A percentile compares a stretch with the other conserved stretches of the same genome.
Evolutionary conservation across 2,329 filamentous ascomycete species (phyloP).

Genomic region (Fusarium metavorans): DNA sequence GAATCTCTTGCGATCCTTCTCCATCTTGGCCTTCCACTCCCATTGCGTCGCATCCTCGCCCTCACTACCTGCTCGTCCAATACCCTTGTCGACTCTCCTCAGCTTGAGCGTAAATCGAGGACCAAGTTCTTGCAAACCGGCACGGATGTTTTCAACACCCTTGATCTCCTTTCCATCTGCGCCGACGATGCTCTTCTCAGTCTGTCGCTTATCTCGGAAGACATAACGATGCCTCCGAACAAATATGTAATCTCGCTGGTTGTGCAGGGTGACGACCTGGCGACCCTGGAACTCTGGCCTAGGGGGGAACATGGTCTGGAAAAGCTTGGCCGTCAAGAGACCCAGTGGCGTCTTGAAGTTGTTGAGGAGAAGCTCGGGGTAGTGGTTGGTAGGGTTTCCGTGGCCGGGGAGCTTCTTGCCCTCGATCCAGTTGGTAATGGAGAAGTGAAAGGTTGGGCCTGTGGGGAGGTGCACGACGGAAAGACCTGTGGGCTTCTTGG

Average conservation of each 20-base stretch:
- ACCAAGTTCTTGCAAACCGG: constrained; percentile 90
- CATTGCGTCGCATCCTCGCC: constrained; percentile 85
- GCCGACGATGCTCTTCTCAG: constrained; percentile 87
- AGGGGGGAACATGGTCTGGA: constrained; percentile 72
- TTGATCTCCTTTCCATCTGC: constrained; percentile 85
- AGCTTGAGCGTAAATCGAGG: constrained; percentile 83
- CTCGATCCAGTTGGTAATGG: constrained; percentile 89
- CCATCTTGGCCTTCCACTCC: constrained; percentile 97
- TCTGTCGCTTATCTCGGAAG: constrained; percentile 87
- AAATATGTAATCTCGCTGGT: constrained; percentile 97
- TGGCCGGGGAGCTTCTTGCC: constrained; percentile 90
- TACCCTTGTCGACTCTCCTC: constrained; percentile 89
- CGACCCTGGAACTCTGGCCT: constrained; percentile 86
- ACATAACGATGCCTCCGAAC: constrained; percentile 90
- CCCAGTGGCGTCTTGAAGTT: constrained; percentile 95
- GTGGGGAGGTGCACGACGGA: constrained; percentile 86
- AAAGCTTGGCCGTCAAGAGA: constrained; percentile 86
- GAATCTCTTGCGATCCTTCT: constrained; percentile 94
- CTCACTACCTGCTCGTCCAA: constrained; percentile 75
- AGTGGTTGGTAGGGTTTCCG: constrained; percentile 87
- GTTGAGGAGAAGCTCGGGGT: constrained; percentile 90
- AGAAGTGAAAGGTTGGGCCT: constrained; percentile 94
- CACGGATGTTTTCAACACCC: constrained; percentile 86
- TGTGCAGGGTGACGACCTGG: constrained; percentile 92
- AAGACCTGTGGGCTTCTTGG: constrained; percentile 84